phyloP scores from a whole-genome alignment of 2,329 filamentous ascomycete genomes.

The Proliferodiscus dingleyae region DNA sequence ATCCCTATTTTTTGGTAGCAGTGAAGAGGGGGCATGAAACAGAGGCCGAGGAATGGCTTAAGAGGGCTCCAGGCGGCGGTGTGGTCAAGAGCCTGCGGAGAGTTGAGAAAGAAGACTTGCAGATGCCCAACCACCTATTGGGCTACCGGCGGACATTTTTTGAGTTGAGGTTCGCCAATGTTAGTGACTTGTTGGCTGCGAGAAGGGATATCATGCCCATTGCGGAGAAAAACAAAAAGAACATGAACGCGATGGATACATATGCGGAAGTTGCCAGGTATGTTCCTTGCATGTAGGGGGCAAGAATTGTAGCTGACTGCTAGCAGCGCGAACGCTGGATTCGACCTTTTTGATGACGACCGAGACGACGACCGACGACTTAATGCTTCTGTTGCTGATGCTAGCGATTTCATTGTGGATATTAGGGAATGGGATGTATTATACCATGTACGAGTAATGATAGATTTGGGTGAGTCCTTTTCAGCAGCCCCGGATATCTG shows the following conservation, averaged over 20 bases:
- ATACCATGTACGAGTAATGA: constrained; percentile 97
- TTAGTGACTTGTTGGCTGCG: constrained; percentile 78
- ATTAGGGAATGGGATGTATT: constrained; percentile 99
- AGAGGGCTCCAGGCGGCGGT: constrained; percentile 72
- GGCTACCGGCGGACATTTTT: constrained; percentile 87
- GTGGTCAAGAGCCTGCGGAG: constrained; percentile 72
- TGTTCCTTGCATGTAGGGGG: constrained; percentile 30
- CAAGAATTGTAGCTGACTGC: constrained; percentile 15
- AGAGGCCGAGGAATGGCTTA: constrained; percentile 94
- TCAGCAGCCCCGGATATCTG: neutral
- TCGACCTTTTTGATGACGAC: constrained; percentile 92
- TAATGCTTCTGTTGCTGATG: constrained; percentile 73
- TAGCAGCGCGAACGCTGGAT: constrained; percentile 66
- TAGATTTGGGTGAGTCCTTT: constrained; percentile 67
- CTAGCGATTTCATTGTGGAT: constrained; percentile 96
- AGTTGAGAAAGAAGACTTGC: constrained; percentile 87
- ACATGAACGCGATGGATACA: constrained; percentile 93
- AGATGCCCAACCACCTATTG: constrained; percentile 91
- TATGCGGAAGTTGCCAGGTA: constrained; percentile 94
- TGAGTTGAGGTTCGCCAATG: constrained; percentile 81
- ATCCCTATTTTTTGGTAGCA: constrained; percentile 92
- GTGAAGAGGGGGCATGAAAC: constrained; percentile 82
- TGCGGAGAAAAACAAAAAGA: constrained; percentile 94
- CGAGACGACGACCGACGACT: constrained; percentile 74
- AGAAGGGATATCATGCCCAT: constrained; percentile 81